These are phyloP conservation scores for Acer saccharum DNA, from an alignment of 345 rosid species.

Conservation along the genomic window DNA sequence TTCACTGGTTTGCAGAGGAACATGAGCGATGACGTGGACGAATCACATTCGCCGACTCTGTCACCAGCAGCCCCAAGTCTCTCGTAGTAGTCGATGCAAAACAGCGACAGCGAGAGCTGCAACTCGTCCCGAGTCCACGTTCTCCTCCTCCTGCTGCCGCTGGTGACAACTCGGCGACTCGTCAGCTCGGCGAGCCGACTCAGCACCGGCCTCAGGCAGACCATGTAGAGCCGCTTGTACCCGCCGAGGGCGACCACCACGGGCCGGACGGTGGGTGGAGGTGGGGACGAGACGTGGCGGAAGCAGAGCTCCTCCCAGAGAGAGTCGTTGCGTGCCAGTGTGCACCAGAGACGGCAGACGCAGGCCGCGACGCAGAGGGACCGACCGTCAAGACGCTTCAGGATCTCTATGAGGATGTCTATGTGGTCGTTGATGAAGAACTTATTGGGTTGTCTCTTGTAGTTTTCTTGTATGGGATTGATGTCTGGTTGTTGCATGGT, in stretches of 20 bases:
- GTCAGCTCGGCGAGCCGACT: constrained; percentile 35
- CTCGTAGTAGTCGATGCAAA: constrained; percentile 82
- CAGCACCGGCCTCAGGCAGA: constrained; percentile 67
- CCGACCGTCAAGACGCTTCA: constrained; percentile 77
- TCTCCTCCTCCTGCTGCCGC: constrained; percentile 28
- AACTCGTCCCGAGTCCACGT: constrained; percentile 61
- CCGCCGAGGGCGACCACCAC: constrained; percentile 93
- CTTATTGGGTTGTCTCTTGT: constrained; percentile 35
- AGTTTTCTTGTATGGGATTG: constrained; percentile 17
- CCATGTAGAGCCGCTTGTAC: constrained; percentile 80
- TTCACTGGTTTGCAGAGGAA: constrained; percentile 88
- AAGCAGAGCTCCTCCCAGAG: constrained; percentile 94
- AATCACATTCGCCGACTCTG: constrained; percentile 29
- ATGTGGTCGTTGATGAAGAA: constrained; percentile 79
- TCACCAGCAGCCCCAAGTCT: constrained; percentile 40
- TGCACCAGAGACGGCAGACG: constrained; percentile 90
- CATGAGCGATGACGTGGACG: constrained; percentile 75
- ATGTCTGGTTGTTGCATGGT: constrained; percentile 25
- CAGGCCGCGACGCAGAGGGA: constrained; percentile 82
- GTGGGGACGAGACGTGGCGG: constrained; percentile 65
- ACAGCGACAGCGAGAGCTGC: constrained; percentile 88
- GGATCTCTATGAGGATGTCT: constrained; percentile 77
- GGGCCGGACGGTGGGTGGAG: constrained; percentile 59
- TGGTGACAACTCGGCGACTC: constrained; percentile 19
- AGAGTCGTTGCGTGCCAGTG: constrained; percentile 66